These are phyloP conservation scores for Kwoniella bestiolae DNA, from an alignment of 768 basidiomycete species.

Conservation along the genomic window DNA sequence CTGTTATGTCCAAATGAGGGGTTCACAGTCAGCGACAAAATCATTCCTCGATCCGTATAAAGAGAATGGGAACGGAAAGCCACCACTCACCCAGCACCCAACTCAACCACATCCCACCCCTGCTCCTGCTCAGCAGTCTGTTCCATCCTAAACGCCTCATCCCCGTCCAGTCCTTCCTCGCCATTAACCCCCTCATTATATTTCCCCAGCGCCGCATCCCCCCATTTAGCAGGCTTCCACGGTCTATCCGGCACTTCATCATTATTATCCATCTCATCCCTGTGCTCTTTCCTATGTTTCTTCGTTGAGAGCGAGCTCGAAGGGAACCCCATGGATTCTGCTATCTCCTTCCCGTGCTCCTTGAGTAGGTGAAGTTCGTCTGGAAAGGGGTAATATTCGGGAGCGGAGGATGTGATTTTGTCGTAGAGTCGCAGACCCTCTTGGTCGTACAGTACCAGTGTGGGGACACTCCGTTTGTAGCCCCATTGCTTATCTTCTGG, in stretches of 20 bases:
- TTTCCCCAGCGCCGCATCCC: slow-evolving; percentile 60
- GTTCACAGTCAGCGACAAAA: too few species aligned
- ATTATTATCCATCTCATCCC: slow-evolving; percentile 11
- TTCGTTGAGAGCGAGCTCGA: too few species aligned
- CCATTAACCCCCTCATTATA: slow-evolving; percentile 60
- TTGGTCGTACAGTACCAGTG: slow-evolving; percentile 83
- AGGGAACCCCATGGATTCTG: slow-evolving; percentile 68
- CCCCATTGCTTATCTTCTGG: slow-evolving; percentile 47
- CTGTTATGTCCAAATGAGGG: slow-evolving; percentile 59
- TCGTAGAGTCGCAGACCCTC: slow-evolving; percentile 66
- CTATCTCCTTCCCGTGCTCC: slow-evolving; percentile 73
- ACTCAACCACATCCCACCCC: slow-evolving; percentile 70
- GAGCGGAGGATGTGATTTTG: slow-evolving; percentile 53
- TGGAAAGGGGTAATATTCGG: slow-evolving; percentile 79
- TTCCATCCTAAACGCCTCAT: background rate
- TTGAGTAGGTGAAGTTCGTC: slow-evolving; percentile 87
- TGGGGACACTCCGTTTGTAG: slow-evolving; percentile 70
- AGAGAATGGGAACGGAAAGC: slow-evolving; percentile 8
- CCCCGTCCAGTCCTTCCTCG: slow-evolving; percentile 45
- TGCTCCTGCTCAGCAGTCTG: background rate
- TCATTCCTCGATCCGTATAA: background rate
- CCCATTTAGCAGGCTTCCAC: slow-evolving; percentile 55
- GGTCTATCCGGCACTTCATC: slow-evolving; percentile 16
- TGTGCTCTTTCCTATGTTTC: slow-evolving; percentile 7
- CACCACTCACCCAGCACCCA: slow-evolving; percentile 86